These are phyloP conservation scores for Pneumocystis carinii DNA, from an alignment of 1,139 yeast genomes.

Conservation along the genomic window DNA sequence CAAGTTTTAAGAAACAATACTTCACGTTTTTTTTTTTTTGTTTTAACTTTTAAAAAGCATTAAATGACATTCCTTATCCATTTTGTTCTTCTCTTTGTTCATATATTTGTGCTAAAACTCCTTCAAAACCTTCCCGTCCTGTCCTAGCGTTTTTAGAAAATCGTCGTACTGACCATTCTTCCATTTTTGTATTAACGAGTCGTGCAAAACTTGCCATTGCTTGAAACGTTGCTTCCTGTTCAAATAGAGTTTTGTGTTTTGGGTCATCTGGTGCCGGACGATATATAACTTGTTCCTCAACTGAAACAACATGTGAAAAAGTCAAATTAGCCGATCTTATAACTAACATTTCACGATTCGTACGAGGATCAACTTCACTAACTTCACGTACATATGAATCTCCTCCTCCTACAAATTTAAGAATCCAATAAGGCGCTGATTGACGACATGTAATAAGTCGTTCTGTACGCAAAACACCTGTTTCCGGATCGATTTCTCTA, in stretches of 20 bases:
- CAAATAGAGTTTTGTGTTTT: constrained; percentile 41
- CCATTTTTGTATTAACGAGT: constrained; percentile 58
- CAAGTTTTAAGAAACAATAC: too few species aligned
- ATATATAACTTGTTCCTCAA: constrained; percentile 73
- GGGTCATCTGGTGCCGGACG: constrained; percentile 48
- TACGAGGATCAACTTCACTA: constrained; percentile 60
- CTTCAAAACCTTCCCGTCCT: constrained; percentile 75
- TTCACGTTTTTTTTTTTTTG: too few species aligned
- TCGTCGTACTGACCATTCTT: constrained; percentile 82
- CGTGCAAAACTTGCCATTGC: constrained; percentile 61
- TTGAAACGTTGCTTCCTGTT: constrained; percentile 75
- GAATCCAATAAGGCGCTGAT: constrained; percentile 71
- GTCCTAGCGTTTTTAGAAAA: constrained; percentile 73
- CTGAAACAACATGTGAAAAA: constrained; percentile 59
- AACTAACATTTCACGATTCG: constrained; percentile 40
- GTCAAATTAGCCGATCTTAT: constrained; percentile 60
- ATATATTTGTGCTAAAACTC: constrained; percentile 33
- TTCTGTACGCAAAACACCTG: constrained; percentile 58
- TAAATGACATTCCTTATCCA: too few species aligned
- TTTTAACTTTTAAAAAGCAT: too few species aligned
- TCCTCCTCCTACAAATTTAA: constrained; percentile 59
- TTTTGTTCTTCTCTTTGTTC: neutral
- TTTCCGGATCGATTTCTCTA: constrained; percentile 46
- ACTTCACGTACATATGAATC: constrained; percentile 77
- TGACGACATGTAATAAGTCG: constrained; percentile 82